Evolutionary conservation across 768 basidiomycete genomes (phyloP).

Genomic region (Hemileccinum rubropunctum): DNA sequence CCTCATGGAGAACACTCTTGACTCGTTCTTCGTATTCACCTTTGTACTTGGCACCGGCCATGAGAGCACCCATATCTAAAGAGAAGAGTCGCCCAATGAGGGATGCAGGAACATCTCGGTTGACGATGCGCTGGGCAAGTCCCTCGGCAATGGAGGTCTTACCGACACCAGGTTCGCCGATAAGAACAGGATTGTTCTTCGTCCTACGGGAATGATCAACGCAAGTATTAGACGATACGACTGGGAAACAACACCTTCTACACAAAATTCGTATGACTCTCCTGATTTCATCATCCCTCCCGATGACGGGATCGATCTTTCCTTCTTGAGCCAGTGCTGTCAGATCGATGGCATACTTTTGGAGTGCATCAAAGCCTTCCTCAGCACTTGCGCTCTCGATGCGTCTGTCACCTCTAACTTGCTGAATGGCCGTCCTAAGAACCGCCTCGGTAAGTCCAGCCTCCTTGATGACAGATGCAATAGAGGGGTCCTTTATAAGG

Average conservation of each 20-base stretch:
- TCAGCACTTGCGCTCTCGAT: constrained; percentile 87
- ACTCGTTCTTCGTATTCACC: constrained; percentile 97
- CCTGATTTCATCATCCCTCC: constrained; percentile 89
- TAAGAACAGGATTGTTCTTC: constrained; percentile 96
- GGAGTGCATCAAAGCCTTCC: constrained; percentile 88
- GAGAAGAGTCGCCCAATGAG: constrained; percentile 76
- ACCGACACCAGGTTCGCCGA: constrained; percentile 93
- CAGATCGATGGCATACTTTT: constrained; percentile 85
- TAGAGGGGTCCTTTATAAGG: constrained; percentile 68
- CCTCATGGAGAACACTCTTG: constrained; percentile 88
- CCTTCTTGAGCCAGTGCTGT: constrained; percentile 88
- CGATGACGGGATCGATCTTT: constrained; percentile 94
- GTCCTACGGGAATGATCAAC: constrained; percentile 51
- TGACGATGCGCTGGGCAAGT: constrained; percentile 92
- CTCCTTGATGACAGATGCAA: constrained; percentile 72
- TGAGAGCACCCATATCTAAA: constrained; percentile 93
- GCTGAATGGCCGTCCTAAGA: constrained; percentile 73
- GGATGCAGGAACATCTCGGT: constrained; percentile 82
- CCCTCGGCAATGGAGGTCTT: constrained; percentile 97
- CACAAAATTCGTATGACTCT: constrained; percentile 82
- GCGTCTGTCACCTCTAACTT: constrained; percentile 78
- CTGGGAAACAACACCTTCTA: constrained; percentile 47
- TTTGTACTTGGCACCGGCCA: constrained; percentile 91
- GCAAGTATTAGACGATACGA: not conserved
- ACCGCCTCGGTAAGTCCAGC: constrained; percentile 66